Evolutionary conservation across 2,329 filamentous ascomycete genomes (phyloP), one percentile per base, ranked within the genome.

Genomic region (Coniochaeta pulveracea): DNA sequence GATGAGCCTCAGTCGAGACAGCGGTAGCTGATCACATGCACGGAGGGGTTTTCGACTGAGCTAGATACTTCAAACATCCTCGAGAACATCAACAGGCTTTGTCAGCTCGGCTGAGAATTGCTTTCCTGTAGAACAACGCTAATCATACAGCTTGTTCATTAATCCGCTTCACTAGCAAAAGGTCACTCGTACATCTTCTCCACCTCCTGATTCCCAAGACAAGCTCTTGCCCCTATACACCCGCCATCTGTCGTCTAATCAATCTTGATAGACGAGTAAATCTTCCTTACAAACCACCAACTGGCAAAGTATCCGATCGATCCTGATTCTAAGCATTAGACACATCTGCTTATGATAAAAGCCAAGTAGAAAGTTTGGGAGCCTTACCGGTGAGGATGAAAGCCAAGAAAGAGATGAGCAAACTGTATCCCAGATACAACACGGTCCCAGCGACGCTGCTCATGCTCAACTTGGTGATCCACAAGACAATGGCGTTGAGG

Each of bases 211-310:
- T n/a, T n/a, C n/a, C n/a, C n/a, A n/a, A n/a, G n/a, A n/a, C n/a
- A n/a, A n/a, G n/a, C n/a, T n/a, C n/a, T n/a, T n/a, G n/a, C n/a
- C n/a, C n/a, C n/a, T n/a, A n/a, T n/a, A n/a, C n/a, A n/a, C n/a
- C n/a, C n/a, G n/a, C n/a, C n/a, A n/a, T 4, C 22, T 10, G 17
- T 16, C 26, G 4, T 38, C 56, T 63, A 98, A 54, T 98, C 91
- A 43, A 98, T 86, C 67, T 98, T 98, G 63, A 98, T 93, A n/a
- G 88, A 95, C 16, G 76, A 66, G 57, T 98, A 98, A 40, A 98
- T 98, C 56, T 83, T 89, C 45, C 84, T 76, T 34, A 93, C 81
- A 54, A 98, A 98, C 53, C 81, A 72, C 85, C 88, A 96, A 54
- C 85, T 93, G 7, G 91, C 77, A 47, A 95, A 85, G 64, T 91